Evolutionary conservation across 805 yeast species (phyloP).

Genomic region (Spathaspora girioi): DNA sequence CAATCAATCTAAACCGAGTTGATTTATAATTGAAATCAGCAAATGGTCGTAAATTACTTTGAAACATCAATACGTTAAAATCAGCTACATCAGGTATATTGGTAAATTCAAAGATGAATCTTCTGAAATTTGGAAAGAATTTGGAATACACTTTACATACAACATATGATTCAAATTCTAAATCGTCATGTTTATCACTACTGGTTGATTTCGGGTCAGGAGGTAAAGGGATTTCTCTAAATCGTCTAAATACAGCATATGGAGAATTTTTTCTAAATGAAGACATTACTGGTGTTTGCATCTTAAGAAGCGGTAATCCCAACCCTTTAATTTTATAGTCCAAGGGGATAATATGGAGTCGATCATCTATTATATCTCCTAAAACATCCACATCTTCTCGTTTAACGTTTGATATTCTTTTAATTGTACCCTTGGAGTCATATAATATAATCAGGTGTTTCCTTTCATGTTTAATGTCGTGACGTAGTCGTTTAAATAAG

Average conservation of each 20-base stretch:
- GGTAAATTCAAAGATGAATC: slow-evolving; percentile 26
- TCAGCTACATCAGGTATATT: slow-evolving; percentile 12
- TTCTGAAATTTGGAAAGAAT: slow-evolving; percentile 20
- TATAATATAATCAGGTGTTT: slow-evolving; percentile 18
- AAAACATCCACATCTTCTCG: slow-evolving; percentile 3
- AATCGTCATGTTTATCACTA: slow-evolving; percentile 14
- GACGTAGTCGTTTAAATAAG: slow-evolving; percentile 24
- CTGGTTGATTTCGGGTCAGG: slow-evolving; percentile 13
- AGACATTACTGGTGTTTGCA: slow-evolving; percentile 34
- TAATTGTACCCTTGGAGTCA: slow-evolving; percentile 17
- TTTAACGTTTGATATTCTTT: slow-evolving; percentile 7
- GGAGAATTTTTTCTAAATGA: slow-evolving; percentile 33
- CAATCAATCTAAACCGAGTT: slow-evolving; percentile 36
- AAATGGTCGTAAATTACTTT: slow-evolving; percentile 33
- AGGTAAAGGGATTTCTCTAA: slow-evolving; percentile 24
- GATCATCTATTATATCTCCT: slow-evolving; percentile 18
- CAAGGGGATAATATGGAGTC: slow-evolving; percentile 30
- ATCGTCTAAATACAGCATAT: slow-evolving; percentile 27
- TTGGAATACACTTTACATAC: slow-evolving; percentile 32
- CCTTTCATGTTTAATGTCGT: slow-evolving; percentile 16
- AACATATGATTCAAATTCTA: slow-evolving; percentile 27
- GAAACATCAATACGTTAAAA: slow-evolving; percentile 29
- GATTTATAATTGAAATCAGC: slow-evolving; percentile 34
- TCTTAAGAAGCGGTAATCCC: slow-evolving; percentile 36
- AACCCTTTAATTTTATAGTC: slow-evolving; percentile 26